Evolutionary conservation across 2,329 filamentous ascomycete species (phyloP), one percentile per base, ranked within the genome.

Genomic region (Clonostachys rosea): DNA sequence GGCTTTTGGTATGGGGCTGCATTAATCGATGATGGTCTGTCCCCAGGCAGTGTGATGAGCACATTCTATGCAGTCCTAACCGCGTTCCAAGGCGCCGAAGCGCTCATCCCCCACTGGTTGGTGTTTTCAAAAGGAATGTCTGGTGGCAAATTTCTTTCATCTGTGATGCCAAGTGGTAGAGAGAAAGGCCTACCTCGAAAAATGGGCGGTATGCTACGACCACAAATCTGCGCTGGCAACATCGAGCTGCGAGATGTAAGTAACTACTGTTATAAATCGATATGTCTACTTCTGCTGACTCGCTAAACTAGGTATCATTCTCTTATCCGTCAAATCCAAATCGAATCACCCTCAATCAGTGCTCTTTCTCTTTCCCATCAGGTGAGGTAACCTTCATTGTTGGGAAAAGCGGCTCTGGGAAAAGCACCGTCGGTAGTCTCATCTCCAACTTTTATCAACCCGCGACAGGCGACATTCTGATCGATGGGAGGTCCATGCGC

Each of bases 1-100:
- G 91, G 91, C 0, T 96, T 97, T 59, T 96, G 89, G 81, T 95
- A 91, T 56, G 91, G 91, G 0, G 79, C 86, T 30, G 70, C 79
- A 2, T 75, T 96, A 2, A 83, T 94, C 10, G 71, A 74, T 10
- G 66, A 76, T 2, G 82, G 81, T 1, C 68, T 81, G 12, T 74
- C 71, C 11, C 70, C 89, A 0, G 87, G 85, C 1, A 73, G 85
- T 47, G 80, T 95, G 4, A 65, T 96, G 41, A 94, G 89, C 0
- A 87, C 90, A 0, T 96, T 97, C 54, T 95, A 94, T 71, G 81
- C 88, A 5, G 87, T 86, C 3, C 69, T 96, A 35, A 82, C 83
- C 44, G 86, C 87, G 1, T 83, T 91, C 5, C 85, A 92, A 54
- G 82, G 87, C 0, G 71, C 95, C 12, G 84, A 92, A 54, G 72